Conservation (phyloP, 1,284 basidiomycete genomes). For the Leccinum pallidistipes region DNA sequence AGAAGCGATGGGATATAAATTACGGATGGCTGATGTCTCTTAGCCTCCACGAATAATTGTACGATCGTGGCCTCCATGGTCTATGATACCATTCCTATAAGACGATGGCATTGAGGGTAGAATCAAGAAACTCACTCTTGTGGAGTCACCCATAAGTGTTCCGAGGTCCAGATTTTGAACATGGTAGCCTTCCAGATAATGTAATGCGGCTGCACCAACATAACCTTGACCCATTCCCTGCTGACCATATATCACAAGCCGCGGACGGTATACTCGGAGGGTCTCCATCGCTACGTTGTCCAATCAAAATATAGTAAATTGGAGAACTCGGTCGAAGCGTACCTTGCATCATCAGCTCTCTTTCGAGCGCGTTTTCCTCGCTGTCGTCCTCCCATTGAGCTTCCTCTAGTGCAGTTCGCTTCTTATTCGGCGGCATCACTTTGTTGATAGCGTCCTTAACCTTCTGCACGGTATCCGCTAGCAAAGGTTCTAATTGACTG, state of each 20-base stretch:
- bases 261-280: conserved; percentile 87
- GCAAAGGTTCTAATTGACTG: conserved; percentile 80
- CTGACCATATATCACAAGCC: conserved; percentile 83
- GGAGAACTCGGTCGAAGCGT: conserved; percentile 27
- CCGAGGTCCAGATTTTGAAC: conserved; percentile 93
- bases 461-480: conserved; percentile 67
- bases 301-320: neutral
- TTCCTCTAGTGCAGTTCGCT: conserved; percentile 84
- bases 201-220: conserved; percentile 87
- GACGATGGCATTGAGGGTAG: neutral
- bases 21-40: conserved; percentile 94
- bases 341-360: conserved; percentile 89
- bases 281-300: conserved; percentile 79
- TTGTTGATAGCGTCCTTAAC: conserved; percentile 71
- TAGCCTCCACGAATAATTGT: conserved; percentile 97
- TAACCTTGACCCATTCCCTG: conserved; percentile 90
- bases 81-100: conserved; percentile 39
- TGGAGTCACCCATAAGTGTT: conserved; percentile 86
- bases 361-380: conserved; percentile 73
- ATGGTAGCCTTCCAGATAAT: conserved; percentile 95
- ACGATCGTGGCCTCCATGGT: conserved; percentile 92
- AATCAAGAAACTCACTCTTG: conserved; percentile 56
- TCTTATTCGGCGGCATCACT: conserved; percentile 74
- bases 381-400: conserved; percentile 84
- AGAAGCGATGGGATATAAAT: conserved; percentile 91